Percentiles rank a stretch among this genome's conserved stretches.
phyloP scores from a whole-genome alignment of 139 green algal species.

The Volvox africanus region DNA sequence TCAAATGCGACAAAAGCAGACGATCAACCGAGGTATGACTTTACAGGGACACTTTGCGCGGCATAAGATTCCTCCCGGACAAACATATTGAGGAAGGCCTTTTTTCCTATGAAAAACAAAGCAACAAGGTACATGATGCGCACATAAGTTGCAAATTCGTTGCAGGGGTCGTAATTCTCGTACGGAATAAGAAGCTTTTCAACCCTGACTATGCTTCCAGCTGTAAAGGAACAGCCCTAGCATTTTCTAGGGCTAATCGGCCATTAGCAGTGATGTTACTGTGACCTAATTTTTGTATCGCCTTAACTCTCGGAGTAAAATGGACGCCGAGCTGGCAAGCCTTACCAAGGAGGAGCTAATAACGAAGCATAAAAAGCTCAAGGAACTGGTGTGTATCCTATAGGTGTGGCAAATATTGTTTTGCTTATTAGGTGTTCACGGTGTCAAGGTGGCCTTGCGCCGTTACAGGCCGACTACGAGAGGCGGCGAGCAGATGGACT shows the following conservation, averaged over 20 bases:
- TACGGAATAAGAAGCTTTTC: no score
- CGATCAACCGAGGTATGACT: no score
- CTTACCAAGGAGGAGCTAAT: conserved; percentile 44
- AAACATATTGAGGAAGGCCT: no score
- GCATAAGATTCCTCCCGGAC: no score
- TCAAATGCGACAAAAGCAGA: not conserved
- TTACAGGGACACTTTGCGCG: no score
- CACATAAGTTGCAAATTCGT: not conserved
- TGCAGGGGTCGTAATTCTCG: no score
- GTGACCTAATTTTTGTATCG: no score
- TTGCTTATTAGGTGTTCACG: not conserved
- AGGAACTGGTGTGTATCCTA: conserved; percentile 7
- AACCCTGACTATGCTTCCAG: no score
- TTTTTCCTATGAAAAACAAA: not conserved
- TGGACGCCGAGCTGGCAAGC: not conserved
- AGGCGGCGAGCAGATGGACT: conserved; percentile 48
- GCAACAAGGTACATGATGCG: not conserved
- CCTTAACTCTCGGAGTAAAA: conserved; percentile 11
- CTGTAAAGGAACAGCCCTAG: no score
- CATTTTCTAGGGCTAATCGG: no score
- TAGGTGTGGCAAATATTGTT: not conserved
- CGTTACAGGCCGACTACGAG: conserved; percentile 57
- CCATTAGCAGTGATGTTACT: no score
- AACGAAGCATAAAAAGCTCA: conserved; percentile 6
- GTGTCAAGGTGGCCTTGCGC: not conserved